Percentiles rank a stretch among this genome's conserved stretches.
phyloP scores from a whole-genome alignment of 148 eudicot species.

The Dysphania ambrosioides region DNA sequence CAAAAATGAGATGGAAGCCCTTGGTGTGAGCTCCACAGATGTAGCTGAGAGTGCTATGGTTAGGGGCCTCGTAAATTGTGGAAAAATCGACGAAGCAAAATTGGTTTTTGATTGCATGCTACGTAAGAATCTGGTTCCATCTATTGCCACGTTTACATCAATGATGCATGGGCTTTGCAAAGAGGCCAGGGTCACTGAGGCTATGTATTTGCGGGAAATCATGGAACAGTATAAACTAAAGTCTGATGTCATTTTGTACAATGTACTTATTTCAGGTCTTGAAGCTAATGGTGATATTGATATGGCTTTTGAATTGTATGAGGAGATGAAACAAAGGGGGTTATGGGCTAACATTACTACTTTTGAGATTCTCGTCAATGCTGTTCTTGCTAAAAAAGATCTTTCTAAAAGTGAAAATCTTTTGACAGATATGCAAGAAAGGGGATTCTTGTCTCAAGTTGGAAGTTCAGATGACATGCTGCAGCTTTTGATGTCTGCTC shows the following conservation, averaged over 20 bases:
- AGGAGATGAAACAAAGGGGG: conserved; percentile 70
- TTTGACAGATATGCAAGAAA: conserved; percentile 51
- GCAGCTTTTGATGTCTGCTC: conserved; percentile 40
- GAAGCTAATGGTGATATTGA: conserved; percentile 44
- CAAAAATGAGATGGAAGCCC: conserved; percentile 57
- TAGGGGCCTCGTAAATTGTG: conserved; percentile 63
- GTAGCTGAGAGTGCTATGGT: conserved; percentile 69
- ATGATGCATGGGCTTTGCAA: conserved; percentile 68
- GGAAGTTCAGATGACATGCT: conserved; percentile 32
- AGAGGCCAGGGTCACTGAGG: conserved; percentile 48
- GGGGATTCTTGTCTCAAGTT: conserved; percentile 52
- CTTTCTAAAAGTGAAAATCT: conserved; percentile 47
- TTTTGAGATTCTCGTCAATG: conserved; percentile 45
- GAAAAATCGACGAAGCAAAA: conserved; percentile 66
- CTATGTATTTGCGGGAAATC: conserved; percentile 39
- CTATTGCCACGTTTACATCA: conserved; percentile 70
- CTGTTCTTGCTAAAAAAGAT: conserved; percentile 36
- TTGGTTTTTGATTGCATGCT: conserved; percentile 58
- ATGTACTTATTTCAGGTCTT: conserved; percentile 67
- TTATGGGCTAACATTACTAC: conserved; percentile 63
- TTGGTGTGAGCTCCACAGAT: conserved; percentile 43
- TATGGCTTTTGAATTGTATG: conserved; percentile 56
- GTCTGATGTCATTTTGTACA: conserved; percentile 69
- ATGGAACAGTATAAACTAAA: conserved; percentile 53
- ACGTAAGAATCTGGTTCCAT: conserved; percentile 51